phyloP scores from a whole-genome alignment of 306 rosid genomes.

The Lupinus albus region DNA sequence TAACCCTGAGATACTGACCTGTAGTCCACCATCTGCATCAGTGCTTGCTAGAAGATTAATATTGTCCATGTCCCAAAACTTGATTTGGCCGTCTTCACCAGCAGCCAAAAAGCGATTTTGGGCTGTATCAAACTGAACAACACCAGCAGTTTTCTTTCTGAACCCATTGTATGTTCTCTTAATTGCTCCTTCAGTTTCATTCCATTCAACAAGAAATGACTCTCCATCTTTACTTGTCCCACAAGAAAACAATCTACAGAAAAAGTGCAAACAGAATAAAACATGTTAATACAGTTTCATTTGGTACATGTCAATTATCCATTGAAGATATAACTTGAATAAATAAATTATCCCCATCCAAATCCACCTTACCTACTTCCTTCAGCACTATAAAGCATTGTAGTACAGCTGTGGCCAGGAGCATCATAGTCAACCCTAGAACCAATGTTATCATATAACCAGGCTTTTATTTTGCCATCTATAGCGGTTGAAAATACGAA shows the following conservation, averaged over 20 bases:
- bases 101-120: constrained; percentile 85
- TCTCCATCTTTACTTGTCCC: constrained; percentile 95
- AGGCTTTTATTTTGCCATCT: constrained; percentile 92
- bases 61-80: constrained; percentile 91
- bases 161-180: constrained; percentile 76
- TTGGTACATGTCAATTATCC: constrained; percentile 16
- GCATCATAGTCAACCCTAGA: constrained; percentile 89
- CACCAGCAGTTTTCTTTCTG: constrained; percentile 74
- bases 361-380: constrained; percentile 70
- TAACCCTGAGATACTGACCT: constrained; percentile 50
- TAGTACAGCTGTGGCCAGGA: constrained; percentile 86
- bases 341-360: not conserved
- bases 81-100: constrained; percentile 84
- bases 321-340: not conserved
- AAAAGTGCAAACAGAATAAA: constrained; percentile 11
- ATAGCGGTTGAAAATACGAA: constrained; percentile 83
- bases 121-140: constrained; percentile 82
- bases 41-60: constrained; percentile 50
- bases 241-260: constrained; percentile 79
- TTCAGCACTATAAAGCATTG: constrained; percentile 83
- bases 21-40: constrained; percentile 81
- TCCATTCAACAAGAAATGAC: constrained; percentile 86
- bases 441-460: constrained; percentile 82
- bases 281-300: constrained; percentile 17
- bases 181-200: constrained; percentile 80